Evolutionary conservation across 257 asterid species (phyloP).

Genomic region (Rubia yunnanensis): DNA sequence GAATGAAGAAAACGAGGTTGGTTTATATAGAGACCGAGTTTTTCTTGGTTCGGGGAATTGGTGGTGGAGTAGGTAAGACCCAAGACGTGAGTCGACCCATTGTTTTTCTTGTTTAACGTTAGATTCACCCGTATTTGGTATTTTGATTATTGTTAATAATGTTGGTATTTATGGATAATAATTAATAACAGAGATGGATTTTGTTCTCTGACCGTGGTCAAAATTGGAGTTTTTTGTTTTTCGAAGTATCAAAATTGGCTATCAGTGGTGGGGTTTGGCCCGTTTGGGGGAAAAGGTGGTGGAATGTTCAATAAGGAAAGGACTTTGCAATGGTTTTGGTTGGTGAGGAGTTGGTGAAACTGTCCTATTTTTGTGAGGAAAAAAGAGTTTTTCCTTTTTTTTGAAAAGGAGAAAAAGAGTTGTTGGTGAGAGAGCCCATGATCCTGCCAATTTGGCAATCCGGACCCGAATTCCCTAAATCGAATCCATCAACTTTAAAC

Average conservation of each 20-base stretch:
- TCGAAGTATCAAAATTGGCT: neutral
- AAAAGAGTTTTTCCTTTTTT: no score
- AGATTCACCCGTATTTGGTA: no score
- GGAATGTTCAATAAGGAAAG: neutral
- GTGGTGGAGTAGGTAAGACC: neutral
- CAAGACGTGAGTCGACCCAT: conserved; percentile 17
- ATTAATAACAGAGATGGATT: neutral
- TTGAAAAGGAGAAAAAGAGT: neutral
- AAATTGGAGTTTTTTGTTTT: no score
- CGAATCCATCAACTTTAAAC: no score
- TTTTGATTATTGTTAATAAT: neutral
- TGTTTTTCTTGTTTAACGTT: no score
- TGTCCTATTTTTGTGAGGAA: no score
- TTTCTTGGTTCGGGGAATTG: neutral
- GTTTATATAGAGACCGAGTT: neutral
- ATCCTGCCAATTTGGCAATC: no score
- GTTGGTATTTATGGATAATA: neutral
- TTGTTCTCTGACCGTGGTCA: neutral
- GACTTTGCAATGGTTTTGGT: neutral
- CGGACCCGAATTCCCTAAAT: no score
- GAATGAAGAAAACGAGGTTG: neutral
- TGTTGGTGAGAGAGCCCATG: conserved; percentile 6
- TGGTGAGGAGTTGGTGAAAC: conserved; percentile 11
- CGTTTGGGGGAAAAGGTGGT: neutral
- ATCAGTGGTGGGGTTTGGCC: conserved; percentile 1